Conservation (phyloP, 169 alveolate species). For the Cardiosporidium cionae region DNA sequence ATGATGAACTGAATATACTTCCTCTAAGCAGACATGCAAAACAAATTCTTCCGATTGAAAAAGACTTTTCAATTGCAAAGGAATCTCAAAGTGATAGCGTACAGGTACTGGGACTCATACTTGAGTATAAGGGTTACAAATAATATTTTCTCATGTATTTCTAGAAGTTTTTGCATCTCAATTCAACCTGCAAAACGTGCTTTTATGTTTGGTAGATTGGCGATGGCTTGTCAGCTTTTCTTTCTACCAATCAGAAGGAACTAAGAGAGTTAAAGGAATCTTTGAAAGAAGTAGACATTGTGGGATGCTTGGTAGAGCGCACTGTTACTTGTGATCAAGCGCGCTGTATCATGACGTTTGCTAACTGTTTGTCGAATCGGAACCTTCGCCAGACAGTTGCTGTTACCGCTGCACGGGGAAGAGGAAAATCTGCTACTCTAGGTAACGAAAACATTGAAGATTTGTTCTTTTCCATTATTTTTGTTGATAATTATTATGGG, state of each 20-base stretch:
- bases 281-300: not conserved
- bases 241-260: not conserved
- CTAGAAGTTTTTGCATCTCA: no score
- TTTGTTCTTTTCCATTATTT: no score
- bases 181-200: not conserved
- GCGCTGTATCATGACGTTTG: not conserved
- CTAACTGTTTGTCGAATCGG: not conserved
- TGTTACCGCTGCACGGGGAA: slow-evolving; percentile 97
- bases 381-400: slow-evolving; percentile 63
- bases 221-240: not conserved
- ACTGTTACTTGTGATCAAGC: not conserved
- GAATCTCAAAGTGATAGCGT: not conserved
- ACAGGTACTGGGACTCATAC: not conserved
- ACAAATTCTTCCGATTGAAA: not conserved
- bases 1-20: slow-evolving; percentile 97
- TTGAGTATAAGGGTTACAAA: not conserved
- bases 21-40: slow-evolving; percentile 76
- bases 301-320: not conserved
- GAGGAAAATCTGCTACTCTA: slow-evolving; percentile 99
- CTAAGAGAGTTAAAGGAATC: not conserved
- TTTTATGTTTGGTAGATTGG: not conserved
- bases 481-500: no score
- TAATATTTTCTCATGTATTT: not conserved
- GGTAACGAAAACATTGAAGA: no score
- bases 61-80: not conserved